Evolutionary conservation across 1,284 basidiomycete species (phyloP), one percentile per base, ranked within the genome.

Genomic region (Clitocybe nebularis): DNA sequence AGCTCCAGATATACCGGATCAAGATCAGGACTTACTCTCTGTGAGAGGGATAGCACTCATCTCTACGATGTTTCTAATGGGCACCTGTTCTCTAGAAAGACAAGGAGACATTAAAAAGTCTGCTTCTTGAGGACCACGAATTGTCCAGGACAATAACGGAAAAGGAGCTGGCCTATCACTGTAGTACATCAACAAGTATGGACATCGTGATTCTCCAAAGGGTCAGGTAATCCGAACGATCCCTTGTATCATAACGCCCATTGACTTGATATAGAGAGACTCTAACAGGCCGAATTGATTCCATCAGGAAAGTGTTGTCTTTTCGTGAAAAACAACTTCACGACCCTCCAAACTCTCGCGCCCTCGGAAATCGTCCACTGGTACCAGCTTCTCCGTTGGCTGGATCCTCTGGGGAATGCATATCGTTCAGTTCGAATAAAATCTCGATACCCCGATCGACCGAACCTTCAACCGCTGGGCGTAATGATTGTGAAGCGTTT

Each of bases 281-380:
- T 22, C 29, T 61, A 30, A 51, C 53, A 21, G 40, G 45, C 32
- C 58, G 55, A 16, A 57, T 61, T 37, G 34, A 41, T 17, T 56
- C 51, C 21, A 60, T 64, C 17, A 58, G 57, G 36, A 46, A 47
- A 33, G 39, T 53, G 24, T 40, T 61, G 23, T 36, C 43, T 17
- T 42, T 47, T 42, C 59, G 51, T 22, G 54, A 56, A 35, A 20
- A 42, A 38, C 1, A 22, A 8, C 20, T 34, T 26, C 16, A 36
- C n/a, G 29, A 29, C 17, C 8, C 41, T 13, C 9, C 14, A n/a
- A 36, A 36, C 39, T 24, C 19, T 21, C 5, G 13, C 10, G 13
- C n/a, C 19, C 14, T 30, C 39, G 1, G n/a, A 2, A n/a, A 4
- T 17, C 14, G n/a, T n/a, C n/a, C n/a, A n/a, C n/a, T n/a, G n/a